These are phyloP conservation scores for Sphaerulina populicola DNA, from an alignment of 2,329 filamentous ascomycete genomes.

Conservation along the genomic window DNA sequence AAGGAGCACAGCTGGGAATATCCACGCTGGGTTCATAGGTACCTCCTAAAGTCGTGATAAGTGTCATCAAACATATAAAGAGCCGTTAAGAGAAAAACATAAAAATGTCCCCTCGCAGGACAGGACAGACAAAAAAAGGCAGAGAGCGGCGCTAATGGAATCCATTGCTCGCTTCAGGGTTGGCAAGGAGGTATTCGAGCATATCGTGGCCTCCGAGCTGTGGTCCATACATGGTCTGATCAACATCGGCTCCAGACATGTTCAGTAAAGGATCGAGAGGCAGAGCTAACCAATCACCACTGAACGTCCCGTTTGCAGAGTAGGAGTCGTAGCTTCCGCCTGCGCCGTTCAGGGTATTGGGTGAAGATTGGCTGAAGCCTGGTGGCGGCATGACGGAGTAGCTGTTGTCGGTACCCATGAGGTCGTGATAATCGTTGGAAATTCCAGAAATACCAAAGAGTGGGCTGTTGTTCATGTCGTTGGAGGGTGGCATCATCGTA, in stretches of 20 bases:
- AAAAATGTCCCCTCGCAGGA: neutral
- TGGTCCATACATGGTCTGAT: constrained; percentile 49
- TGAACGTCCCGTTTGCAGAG: constrained; percentile 22
- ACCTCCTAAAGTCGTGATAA: neutral
- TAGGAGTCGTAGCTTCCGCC: constrained; percentile 20
- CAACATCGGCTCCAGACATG: constrained; percentile 51
- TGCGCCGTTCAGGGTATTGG: constrained; percentile 25
- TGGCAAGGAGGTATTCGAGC: constrained; percentile 40
- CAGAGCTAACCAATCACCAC: constrained; percentile 54
- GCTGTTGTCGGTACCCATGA: constrained; percentile 32
- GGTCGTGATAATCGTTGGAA: constrained; percentile 39
- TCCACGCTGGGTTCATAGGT: neutral
- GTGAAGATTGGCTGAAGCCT: constrained; percentile 30
- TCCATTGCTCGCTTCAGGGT: constrained; percentile 2
- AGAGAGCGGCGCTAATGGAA: neutral
- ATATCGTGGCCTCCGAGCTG: constrained; percentile 54
- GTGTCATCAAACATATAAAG: neutral
- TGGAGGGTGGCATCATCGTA: constrained; percentile 10
- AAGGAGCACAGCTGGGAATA: neutral
- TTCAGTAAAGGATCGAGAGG: constrained; percentile 53
- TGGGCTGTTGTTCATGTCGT: constrained; percentile 14
- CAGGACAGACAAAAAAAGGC: neutral
- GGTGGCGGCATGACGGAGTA: constrained; percentile 45
- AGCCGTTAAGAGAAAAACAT: too few relatives aligned
- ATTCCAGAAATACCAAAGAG: constrained; percentile 38